Evolutionary conservation across 2,329 filamentous ascomycete genomes (phyloP), one percentile per base, ranked within the genome.

Genomic region (Fusarium newnesense): DNA sequence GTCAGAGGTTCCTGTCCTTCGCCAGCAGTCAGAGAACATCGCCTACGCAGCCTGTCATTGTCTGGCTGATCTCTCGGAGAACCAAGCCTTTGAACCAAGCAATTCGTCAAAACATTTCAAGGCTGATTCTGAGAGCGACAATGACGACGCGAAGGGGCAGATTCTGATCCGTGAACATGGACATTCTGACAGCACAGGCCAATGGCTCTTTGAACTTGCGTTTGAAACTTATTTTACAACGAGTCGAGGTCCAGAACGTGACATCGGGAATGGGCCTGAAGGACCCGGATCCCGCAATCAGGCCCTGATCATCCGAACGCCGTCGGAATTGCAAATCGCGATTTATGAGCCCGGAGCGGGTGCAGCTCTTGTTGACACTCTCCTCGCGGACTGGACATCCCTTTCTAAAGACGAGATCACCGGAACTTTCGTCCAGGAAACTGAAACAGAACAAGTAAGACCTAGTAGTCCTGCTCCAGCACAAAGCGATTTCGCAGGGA

Each of bases 401-500:
- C 36, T 32, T 19, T 24, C 26, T 0, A 4, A 5, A 7, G 9
- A n/a, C 2, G 34, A 39, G 12, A 12, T 12, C 7, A 9, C 24
- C 7, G 18, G 13, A 6, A 28, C 3, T 2, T 3, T 4, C 2
- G 1, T 13, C 0, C 2, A 0, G 2, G 24, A 13, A 12, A 10
- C 19, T 5, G 19, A 2, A 13, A 18, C 1, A 12, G 36, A 32
- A 2, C 11, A 30, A 2, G 2, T 2, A 3, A 30, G 16, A 16
- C 11, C 26, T 2, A 18, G 11, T 4, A 30, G 15, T 24, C 19
- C 12, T 4, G 0, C 0, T 37, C 4, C 24, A 9, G 2, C 15
- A 18, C 24, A 16, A 28, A 26, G 7, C 7, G 11, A 10, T 5
- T 15, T 8, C 1, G 1, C 2, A 4, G 8, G 3, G 10, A 7